Evolutionary conservation across 2,329 filamentous ascomycete genomes (phyloP), one percentile per base, ranked within the genome.

Genomic region (Periconia digitata): DNA sequence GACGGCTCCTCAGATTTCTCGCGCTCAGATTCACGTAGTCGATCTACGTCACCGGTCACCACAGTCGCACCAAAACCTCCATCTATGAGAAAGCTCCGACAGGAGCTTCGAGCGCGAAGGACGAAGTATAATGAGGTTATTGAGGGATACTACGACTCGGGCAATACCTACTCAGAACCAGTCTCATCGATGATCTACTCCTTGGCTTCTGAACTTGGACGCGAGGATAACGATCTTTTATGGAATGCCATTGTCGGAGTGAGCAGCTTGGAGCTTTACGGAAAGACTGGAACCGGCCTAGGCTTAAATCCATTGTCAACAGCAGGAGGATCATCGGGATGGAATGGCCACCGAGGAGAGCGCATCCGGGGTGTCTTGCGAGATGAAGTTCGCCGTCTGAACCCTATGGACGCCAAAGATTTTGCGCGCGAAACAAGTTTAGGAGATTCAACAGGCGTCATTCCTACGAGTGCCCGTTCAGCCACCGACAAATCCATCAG

Each of bases 211-310:
- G 94, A 97, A 66, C 83, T 99, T 6, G 94, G 94, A 53, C 87
- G 92, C 44, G 94, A 97, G 77, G 92, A 97, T 70, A 99, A 97
- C 62, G 92, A 99, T 62, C 79, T 97, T 18, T 79, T 99, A 13
- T 99, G 94, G 94, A 81, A 96, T 49, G 85, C 91, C 6, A 96
- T 97, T 63, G 90, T 99, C 21, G 94, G 94, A 6, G 90, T 96
- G 29, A 91, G 89, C n/a, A 95, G 91, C 15, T 86, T 95, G 72
- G 92, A 96, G 67, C 80, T 96, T 1, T 95, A 94, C 57, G 92
- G 92, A 15, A 85, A 90, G 47, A 92, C 90, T 17, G 90, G 89
- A 38, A 86, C 89, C 12, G 90, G 90, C 20, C 79, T 94, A 23
- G 86, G 88, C 69, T 53, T 85, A 74, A 55, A 85, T 80, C 67